Evolutionary conservation across 352 stramenopile genomes (phyloP).

Genomic region (Halophytophthora polymorphica): DNA sequence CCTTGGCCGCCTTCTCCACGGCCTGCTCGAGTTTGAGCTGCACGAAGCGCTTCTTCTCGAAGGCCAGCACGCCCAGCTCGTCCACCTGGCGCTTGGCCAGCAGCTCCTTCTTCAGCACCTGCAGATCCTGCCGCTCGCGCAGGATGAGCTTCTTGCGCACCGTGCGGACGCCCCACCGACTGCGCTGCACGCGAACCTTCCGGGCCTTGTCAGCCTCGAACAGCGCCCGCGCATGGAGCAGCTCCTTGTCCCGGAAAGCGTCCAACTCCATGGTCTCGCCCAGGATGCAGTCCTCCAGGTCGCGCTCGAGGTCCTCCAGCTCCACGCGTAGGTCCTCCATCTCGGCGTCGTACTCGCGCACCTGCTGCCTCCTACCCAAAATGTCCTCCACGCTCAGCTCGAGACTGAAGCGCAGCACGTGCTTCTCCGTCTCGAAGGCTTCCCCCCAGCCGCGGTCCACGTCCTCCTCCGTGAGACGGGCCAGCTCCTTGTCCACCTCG

Average conservation of each 20-base stretch:
- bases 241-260: constrained; percentile 52
- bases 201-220: constrained; percentile 35
- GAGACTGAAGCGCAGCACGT: constrained; percentile 61
- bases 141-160: constrained; percentile 54
- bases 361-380: constrained; percentile 48
- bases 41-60: constrained; percentile 49
- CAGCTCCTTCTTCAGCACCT: constrained; percentile 29
- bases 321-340: constrained; percentile 71
- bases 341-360: constrained; percentile 67
- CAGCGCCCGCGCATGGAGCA: constrained; percentile 38
- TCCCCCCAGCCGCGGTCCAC: constrained; percentile 74
- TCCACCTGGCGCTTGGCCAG: constrained; percentile 39
- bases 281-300: constrained; percentile 66
- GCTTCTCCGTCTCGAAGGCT: constrained; percentile 75
- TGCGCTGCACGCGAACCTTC: constrained; percentile 49
- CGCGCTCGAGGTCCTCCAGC: constrained; percentile 76
- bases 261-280: constrained; percentile 66
- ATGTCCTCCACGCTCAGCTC: constrained; percentile 82
- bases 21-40: constrained; percentile 44
- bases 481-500: constrained; percentile 69
- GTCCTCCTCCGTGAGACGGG: constrained; percentile 59
- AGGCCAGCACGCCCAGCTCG: constrained; percentile 54
- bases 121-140: constrained; percentile 36
- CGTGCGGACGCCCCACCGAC: constrained; percentile 61
- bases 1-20: constrained; percentile 37